Evolutionary conservation across 2,329 filamentous ascomycete genomes (phyloP).

Genomic region (Clonostachys rosea): DNA sequence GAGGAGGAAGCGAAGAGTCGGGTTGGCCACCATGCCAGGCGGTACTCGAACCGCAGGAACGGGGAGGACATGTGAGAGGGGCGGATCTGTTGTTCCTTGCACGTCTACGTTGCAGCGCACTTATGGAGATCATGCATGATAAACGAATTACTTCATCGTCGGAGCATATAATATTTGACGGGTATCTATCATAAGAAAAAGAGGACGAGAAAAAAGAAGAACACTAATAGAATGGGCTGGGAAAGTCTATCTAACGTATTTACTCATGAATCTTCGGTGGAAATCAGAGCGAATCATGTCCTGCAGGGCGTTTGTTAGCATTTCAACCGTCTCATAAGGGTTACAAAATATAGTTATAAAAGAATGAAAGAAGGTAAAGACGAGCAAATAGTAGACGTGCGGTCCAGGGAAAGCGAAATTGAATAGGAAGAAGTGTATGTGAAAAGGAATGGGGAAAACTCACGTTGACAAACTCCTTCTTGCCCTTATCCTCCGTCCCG

Average conservation of each 20-base stretch:
- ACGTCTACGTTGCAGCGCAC: neutral
- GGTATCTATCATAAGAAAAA: conserved; percentile 6
- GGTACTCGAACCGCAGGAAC: no score
- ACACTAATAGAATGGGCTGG: no score
- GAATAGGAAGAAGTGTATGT: neutral
- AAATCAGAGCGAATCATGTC: conserved; percentile 92
- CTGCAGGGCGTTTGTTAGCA: conserved; percentile 27
- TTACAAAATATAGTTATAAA: neutral
- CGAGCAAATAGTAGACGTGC: neutral
- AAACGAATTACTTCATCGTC: no score
- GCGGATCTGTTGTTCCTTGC: neutral
- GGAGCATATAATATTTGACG: conserved; percentile 10
- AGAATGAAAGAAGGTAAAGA: neutral
- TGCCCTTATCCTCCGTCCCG: conserved; percentile 86
- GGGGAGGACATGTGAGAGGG: no score
- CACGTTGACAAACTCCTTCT: conserved; percentile 95
- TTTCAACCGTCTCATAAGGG: conserved; percentile 13
- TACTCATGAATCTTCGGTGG: conserved; percentile 92
- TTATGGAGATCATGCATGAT: neutral
- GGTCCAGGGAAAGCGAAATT: neutral
- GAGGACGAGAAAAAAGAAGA: no score
- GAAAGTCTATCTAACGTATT: conserved; percentile 47
- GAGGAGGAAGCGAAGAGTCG: no score
- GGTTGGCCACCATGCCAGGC: no score
- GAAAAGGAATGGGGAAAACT: conserved; percentile 21